phyloP scores from a whole-genome alignment of 768 basidiomycete genomes.

The Amanita exitialis region DNA sequence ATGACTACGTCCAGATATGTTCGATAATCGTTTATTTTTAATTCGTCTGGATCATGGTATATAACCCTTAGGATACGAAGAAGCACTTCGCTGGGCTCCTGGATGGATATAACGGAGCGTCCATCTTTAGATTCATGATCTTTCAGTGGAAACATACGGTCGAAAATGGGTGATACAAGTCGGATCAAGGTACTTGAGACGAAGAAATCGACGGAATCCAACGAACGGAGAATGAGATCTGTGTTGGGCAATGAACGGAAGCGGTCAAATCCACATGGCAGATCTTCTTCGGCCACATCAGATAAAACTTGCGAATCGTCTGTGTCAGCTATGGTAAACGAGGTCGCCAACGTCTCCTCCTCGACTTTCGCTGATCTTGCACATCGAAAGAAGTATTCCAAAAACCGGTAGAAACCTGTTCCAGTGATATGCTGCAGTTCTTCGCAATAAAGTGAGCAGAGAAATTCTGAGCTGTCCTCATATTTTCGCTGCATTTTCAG shows the following conservation, averaged over 20 bases:
- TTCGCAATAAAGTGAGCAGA: neutral
- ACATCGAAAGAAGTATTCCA: neutral
- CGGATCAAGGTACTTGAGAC: neutral
- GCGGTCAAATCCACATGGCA: neutral
- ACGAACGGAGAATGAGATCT: conserved; percentile 17
- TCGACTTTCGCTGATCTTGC: neutral
- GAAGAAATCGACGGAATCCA: conserved; percentile 21
- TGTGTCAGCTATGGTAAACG: neutral
- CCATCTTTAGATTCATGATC: neutral
- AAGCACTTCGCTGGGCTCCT: neutral
- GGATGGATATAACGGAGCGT: neutral
- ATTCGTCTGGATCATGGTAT: neutral
- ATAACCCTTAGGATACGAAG: neutral
- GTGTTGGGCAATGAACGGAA: conserved; percentile 1
- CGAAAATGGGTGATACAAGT: neutral
- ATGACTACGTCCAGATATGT: neutral
- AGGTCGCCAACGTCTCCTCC: neutral
- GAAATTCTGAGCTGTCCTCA: too few relatives aligned
- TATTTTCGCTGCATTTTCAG: too few relatives aligned
- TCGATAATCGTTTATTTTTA: neutral
- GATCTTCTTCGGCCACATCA: neutral
- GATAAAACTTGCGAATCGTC: neutral
- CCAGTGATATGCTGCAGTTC: conserved; percentile 1
- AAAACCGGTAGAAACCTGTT: neutral
- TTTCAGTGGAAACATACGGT: neutral